phyloP scores from a whole-genome alignment of 495 filamentous ascomycete species.

The Opeltia flavorubescens region DNA sequence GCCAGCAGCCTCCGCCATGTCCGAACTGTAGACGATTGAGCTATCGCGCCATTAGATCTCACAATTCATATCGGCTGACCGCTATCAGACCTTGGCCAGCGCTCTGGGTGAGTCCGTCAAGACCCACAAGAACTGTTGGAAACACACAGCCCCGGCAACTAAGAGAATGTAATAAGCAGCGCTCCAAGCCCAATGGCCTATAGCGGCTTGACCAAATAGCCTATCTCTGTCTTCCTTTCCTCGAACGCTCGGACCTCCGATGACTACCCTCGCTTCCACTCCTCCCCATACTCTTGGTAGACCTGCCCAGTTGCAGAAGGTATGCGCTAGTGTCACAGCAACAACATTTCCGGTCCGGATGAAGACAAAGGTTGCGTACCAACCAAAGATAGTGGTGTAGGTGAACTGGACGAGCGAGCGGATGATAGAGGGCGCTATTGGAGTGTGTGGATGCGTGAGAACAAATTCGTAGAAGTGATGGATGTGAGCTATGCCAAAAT shows the following conservation, averaged over 20 bases:
- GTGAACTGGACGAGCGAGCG: slow-evolving; percentile 71
- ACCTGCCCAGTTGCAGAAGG: slow-evolving; percentile 88
- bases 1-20: too few relatives aligned
- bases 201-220: slow-evolving; percentile 9
- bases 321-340: slow-evolving; percentile 60
- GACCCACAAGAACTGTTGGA: slow-evolving; percentile 53
- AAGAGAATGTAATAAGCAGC: slow-evolving; percentile 65
- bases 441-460: slow-evolving; percentile 59
- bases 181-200: slow-evolving; percentile 43
- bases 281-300: slow-evolving; percentile 77
- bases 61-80: neutral
- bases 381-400: slow-evolving; percentile 91
- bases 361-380: slow-evolving; percentile 83
- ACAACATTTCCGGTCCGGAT: slow-evolving; percentile 69
- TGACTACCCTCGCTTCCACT: slow-evolving; percentile 31
- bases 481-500: slow-evolving; percentile 89
- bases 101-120: slow-evolving; percentile 48
- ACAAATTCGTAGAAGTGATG: slow-evolving; percentile 96
- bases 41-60: neutral
- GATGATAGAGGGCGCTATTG: slow-evolving; percentile 41
- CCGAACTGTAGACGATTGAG: too few relatives aligned
- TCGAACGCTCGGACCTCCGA: slow-evolving; percentile 8
- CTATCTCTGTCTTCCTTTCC: slow-evolving; percentile 25
- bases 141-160: slow-evolving; percentile 53
- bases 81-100: slow-evolving; percentile 25